Evolutionary conservation across 139 green algal genomes (phyloP), one percentile per base, ranked within the genome.

Genomic region (Micractinium conductrix): DNA sequence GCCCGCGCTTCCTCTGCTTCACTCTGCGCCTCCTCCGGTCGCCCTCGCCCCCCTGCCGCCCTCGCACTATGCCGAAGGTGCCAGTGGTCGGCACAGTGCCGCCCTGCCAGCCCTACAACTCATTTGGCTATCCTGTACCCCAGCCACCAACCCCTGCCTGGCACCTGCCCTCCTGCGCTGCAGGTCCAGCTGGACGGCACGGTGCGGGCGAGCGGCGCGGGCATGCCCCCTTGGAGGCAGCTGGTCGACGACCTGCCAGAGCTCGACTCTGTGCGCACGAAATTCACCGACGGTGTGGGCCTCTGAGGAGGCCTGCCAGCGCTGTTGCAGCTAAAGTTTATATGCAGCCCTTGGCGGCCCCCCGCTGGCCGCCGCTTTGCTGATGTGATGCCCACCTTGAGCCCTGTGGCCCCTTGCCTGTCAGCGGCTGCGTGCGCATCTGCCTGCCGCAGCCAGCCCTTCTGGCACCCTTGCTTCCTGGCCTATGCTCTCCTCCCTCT

Each of bases 141-240:
- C 16, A 21, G 38, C 12, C 68, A 45, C 68, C 68, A 3, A 17
- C 14, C 37, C 68, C 26, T 50, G 24, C 35, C 68, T 44, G 24
- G 3, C 17, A 40, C 17, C 30, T 9, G 24, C 17, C 30, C 21
- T 10, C 24, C 2, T 70, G 62, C 62, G 22, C 38, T 37, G 62
- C 90, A 97, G 85, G 84, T 98, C 65, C 95, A 98, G 83, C 88
- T 99, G 48, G 95, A 99, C 87, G 96, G 96, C 30, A 93, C 87
- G 16, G 94, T 99, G 72, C 89, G 96, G 10, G 83, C 87, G 43
- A 96, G 89, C 73, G 96, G 94, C 22, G 26, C 74, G 12, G 96
- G 96, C 38, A 84, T 76, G 3, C 96, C 96, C 7, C 90, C 92
- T 35, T 99, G 95, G 94, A 42, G 87, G 26, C 80, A 90, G 40